Conservation (phyloP, 2,329 filamentous ascomycete genomes). For the Xylaria arbuscula region DNA sequence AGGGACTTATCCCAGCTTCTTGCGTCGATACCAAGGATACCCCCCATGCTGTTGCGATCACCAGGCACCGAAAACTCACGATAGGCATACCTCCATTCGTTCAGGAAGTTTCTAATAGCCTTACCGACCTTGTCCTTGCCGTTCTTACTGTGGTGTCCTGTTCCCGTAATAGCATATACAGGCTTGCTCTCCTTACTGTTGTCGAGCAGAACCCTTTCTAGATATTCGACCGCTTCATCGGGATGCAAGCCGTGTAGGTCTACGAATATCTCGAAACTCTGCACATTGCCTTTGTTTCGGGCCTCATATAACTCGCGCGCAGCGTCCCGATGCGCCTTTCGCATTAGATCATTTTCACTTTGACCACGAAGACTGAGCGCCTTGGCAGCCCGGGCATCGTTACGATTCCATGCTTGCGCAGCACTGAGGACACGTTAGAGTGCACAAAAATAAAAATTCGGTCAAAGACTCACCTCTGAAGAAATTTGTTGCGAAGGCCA, state of each 20-base stretch:
- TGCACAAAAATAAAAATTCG: neutral
- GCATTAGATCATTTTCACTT: conserved; percentile 97
- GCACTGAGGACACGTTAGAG: conserved; percentile 66
- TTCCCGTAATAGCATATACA: conserved; percentile 96
- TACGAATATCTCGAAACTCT: conserved; percentile 82
- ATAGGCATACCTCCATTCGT: conserved; percentile 95
- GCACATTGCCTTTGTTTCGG: conserved; percentile 77
- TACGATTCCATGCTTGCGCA: conserved; percentile 98
- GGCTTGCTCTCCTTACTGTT: conserved; percentile 79
- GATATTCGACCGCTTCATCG: conserved; percentile 94
- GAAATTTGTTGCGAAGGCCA: conserved; percentile 93
- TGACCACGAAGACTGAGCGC: conserved; percentile 93
- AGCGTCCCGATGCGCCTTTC: conserved; percentile 94
- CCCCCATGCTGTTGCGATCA: conserved; percentile 85
- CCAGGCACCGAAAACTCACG: conserved; percentile 96
- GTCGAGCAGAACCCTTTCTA: conserved; percentile 87
- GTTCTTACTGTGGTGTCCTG: conserved; percentile 97
- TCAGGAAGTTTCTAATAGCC: conserved; percentile 88
- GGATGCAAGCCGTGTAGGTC: conserved; percentile 98
- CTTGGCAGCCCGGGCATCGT: conserved; percentile 95
- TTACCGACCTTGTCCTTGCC: conserved; percentile 99
- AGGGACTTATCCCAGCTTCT: conserved; percentile 74
- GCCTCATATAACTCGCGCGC: conserved; percentile 93
- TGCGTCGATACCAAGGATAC: conserved; percentile 76
- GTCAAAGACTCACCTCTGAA: conserved; percentile 77